Evolutionary conservation across 2,329 filamentous ascomycete species (phyloP), one percentile per base, ranked within the genome.

Genomic region (Mycosphaerella sp.): DNA sequence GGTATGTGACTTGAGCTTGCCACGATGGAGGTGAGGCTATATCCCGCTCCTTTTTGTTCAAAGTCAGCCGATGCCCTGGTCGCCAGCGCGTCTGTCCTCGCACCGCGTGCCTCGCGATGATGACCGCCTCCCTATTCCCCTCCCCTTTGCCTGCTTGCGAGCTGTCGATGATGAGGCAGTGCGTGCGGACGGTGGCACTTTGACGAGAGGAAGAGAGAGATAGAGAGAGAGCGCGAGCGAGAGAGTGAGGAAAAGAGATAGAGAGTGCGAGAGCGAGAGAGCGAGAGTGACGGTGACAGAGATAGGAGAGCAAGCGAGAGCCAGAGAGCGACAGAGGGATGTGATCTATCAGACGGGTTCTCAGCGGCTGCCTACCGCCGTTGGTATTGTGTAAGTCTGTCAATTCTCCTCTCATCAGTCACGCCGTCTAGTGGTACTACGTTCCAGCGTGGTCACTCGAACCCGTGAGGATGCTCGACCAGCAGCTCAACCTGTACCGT

Each of bases 341-440:
- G 54, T 59, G 56, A 59, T 57, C 51, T 49, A 53, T 57, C 51
- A 51, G 41, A 49, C 48, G 41, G 44, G 39, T 28, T 42, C 48
- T 48, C 44, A 36, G 49, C 56, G 56, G 56, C 54, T 56, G 49
- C 48, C 56, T 50, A 58, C 56, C 44, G 53, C 53, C 53, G 53
- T 50, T 47, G 39, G 49, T 34, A 53, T 45, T 50, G 54, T 59
- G 56, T 59, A 59, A 59, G 56, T 59, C 46, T 53, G 45, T 56
- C 56, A 44, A 58, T 41, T 50, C 44, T 35, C 37, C 21, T 25
- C 21, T 25, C 21, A 5, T 25, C 25, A 34, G 36, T 44, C 25
- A 34, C n/a, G 16, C 28, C 34, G 28, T 36, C 28, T 37, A 43
- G 32, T 36, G 37, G 51, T 50, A 43, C 43, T 44, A 50, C 37